Evolutionary conservation across 2,329 filamentous ascomycete species (phyloP).

Genomic region (Cladophialophora immunda): DNA sequence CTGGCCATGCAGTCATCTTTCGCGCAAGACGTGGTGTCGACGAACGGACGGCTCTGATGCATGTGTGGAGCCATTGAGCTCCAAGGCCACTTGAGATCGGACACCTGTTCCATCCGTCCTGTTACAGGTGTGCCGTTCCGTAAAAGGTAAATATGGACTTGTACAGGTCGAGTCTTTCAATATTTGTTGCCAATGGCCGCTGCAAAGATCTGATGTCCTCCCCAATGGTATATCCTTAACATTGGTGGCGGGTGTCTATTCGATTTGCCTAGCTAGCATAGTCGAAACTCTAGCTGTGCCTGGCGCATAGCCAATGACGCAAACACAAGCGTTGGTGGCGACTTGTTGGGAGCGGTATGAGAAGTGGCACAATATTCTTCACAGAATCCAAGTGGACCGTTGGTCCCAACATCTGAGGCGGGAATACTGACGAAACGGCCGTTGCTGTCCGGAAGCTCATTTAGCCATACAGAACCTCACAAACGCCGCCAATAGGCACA

Average conservation of each 20-base stretch:
- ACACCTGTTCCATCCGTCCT: background rate
- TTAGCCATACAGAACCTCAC: constrained; percentile 85
- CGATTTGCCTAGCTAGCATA: background rate
- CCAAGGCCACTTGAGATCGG: background rate
- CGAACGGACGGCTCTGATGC: background rate
- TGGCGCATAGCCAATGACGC: background rate
- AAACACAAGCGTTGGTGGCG: background rate
- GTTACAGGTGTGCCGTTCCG: background rate
- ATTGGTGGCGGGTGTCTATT: background rate
- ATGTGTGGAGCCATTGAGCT: background rate
- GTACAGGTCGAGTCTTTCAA: background rate
- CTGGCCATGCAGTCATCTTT: no score
- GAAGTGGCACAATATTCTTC: background rate
- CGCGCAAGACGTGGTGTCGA: background rate
- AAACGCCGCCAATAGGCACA: constrained; percentile 91
- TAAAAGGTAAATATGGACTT: background rate
- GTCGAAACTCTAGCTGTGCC: no score
- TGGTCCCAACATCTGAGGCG: background rate
- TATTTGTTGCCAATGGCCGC: background rate
- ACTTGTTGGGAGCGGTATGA: background rate
- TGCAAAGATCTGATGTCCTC: background rate
- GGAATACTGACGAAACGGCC: background rate
- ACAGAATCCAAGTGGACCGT: background rate
- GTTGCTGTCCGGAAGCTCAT: background rate
- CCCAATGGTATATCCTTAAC: background rate